These are phyloP conservation scores for Eucalyptus globulus DNA, from an alignment of 345 rosid genomes.

Conservation along the genomic window DNA sequence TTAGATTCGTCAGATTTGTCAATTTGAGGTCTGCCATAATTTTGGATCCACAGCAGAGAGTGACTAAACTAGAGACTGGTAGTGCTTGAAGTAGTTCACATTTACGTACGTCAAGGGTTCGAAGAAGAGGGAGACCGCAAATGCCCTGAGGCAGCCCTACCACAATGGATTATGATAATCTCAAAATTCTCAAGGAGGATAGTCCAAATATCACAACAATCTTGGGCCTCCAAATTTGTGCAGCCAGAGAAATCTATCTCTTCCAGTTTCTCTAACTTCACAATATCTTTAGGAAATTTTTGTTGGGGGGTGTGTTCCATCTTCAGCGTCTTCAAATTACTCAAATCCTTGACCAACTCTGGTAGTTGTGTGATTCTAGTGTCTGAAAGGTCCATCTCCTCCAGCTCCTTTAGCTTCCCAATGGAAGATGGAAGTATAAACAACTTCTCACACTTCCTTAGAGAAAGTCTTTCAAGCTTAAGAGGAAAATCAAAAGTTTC, in stretches of 20 bases:
- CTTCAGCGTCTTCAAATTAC: background rate
- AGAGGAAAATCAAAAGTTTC: background rate
- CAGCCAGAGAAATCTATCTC: background rate
- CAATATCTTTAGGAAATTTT: background rate
- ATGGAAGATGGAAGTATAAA: background rate
- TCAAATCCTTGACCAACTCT: background rate
- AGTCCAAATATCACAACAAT: background rate
- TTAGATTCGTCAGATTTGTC: background rate
- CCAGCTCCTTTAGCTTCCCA: background rate
- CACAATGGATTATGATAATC: background rate
- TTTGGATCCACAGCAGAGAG: background rate
- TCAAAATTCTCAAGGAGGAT: background rate
- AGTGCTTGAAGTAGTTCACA: background rate
- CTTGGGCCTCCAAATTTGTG: background rate
- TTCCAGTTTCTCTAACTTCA: background rate
- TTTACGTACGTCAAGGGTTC: background rate
- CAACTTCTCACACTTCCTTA: background rate
- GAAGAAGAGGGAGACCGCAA: background rate
- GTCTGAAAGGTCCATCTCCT: background rate
- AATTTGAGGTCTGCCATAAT: background rate
- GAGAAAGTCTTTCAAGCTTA: background rate
- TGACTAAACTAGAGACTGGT: background rate
- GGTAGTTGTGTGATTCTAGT: background rate
- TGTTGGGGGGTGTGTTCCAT: background rate
- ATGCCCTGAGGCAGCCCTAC: background rate